Base-by-base conservation (phyloP, 2,329 filamentous ascomycete species). In the Domatiomyces globalis region DNA sequence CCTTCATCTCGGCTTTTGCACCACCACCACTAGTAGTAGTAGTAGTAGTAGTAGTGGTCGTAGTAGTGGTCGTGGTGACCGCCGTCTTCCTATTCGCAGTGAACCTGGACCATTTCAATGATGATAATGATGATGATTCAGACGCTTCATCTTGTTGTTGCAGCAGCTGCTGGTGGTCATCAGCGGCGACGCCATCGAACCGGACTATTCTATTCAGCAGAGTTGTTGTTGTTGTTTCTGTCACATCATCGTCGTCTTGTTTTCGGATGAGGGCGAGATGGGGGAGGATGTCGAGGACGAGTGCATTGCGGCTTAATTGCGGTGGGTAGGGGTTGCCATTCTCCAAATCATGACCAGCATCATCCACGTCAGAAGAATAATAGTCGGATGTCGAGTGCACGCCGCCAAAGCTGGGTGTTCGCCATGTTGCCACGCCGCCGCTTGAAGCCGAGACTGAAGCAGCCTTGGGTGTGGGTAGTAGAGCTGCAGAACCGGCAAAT, bases 201-300 rank as follows among this genome's bases (percentile, higher is more conserved):
- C 19, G 25, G 56, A 47, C 60, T 51, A 19, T 59, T 49, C 77
- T n/a, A 77, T 51, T 83, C 79, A 0, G 70, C 15, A 88, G 85
- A 2, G 7, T 89, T 72, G 18, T 83, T 79, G 48, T 71, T 73
- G 1, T 33, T 10, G 76, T 67, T 20, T 71, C 63, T 27, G n/a
- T n/a, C 18, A n/a, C n/a, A 9, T 12, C 25, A 10, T 10, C 20
- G 45, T 9, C 8, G 12, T 17, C 19, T 43, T 66, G 49, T 46
- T 58, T 54, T 51, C 62, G 61, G 42, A 95, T 85, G 48, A 79
- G 75, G 1, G 82, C 75, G 73, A 92, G 80, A 66, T 94, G 96
- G 0, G 92, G 92, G 0, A 98, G 74, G 7, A 87, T 81, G 58
- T 96, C 87, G 20, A 95, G 77, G 0, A 95, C 68, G 71, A 92